Conservation (phyloP, 768 basidiomycete genomes). For the Gymnopilus junonius region DNA sequence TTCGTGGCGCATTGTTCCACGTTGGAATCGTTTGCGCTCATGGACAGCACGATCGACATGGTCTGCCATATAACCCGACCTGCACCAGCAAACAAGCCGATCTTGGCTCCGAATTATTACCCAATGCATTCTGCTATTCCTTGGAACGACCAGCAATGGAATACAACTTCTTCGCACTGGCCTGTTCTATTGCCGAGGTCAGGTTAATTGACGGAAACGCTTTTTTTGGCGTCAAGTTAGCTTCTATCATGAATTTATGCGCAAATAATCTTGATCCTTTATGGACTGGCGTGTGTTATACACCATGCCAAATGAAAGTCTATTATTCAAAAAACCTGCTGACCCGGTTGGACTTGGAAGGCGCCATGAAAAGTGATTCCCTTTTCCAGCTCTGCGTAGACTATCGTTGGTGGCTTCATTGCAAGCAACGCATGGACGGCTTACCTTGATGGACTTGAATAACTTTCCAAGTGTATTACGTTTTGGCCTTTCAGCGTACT, state of each 20-base stretch:
- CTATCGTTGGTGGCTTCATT: not conserved
- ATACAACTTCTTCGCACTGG: conserved; percentile 20
- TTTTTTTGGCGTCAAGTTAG: not conserved
- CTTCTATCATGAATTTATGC: not conserved
- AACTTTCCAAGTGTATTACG: conserved; percentile 16
- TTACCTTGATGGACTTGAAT: conserved; percentile 16
- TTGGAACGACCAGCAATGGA: conserved; percentile 23
- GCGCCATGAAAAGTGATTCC: not conserved
- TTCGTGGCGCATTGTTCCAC: conserved; percentile 26
- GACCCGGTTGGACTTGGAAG: not conserved
- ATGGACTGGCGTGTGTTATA: too few relatives aligned
- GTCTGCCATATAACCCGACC: conserved; percentile 20
- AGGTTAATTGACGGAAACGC: not conserved
- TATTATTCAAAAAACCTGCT: conserved; percentile 2
- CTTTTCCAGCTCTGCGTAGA: not conserved
- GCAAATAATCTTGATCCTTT: not conserved
- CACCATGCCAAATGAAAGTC: not conserved
- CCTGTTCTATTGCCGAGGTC: conserved; percentile 13
- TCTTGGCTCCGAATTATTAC: conserved; percentile 21
- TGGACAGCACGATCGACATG: conserved; percentile 28
- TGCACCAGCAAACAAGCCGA: conserved; percentile 3
- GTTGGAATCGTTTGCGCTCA: conserved; percentile 24
- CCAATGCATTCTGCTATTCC: conserved; percentile 17
- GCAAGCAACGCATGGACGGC: not conserved
- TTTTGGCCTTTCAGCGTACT: conserved; percentile 13